These are phyloP conservation scores for Colletotrichum gigasporum DNA, from an alignment of 2,329 filamentous ascomycete species.

Conservation along the genomic window DNA sequence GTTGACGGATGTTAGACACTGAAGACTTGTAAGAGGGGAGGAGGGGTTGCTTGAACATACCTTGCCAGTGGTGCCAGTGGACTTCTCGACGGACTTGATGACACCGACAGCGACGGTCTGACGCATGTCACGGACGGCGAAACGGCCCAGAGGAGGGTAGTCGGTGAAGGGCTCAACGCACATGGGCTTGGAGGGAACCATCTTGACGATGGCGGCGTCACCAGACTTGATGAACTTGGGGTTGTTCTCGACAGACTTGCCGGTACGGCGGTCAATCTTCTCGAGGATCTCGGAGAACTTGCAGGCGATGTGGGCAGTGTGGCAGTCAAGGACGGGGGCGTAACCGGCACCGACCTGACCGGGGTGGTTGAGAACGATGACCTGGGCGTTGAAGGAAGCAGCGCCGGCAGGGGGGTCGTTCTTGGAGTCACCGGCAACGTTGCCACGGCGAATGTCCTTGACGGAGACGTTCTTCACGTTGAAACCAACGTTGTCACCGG, in stretches of 20 bases:
- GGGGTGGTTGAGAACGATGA: conserved; percentile 99
- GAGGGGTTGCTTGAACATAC: conserved; percentile 44
- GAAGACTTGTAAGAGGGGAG: conserved; percentile 36
- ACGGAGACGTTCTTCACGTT: conserved; percentile 99
- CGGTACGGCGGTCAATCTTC: conserved; percentile 99
- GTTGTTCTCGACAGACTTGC: conserved; percentile 89
- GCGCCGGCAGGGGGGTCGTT: conserved; percentile 92
- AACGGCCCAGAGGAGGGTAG: conserved; percentile 99
- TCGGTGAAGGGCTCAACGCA: conserved; percentile 99
- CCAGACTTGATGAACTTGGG: conserved; percentile 99
- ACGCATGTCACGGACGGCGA: conserved; percentile 99
- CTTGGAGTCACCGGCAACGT: conserved; percentile 99
- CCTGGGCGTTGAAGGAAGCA: conserved; percentile 98
- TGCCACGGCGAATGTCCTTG: conserved; percentile 99
- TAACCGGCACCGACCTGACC: conserved; percentile 99
- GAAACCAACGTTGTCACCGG: conserved; percentile 99
- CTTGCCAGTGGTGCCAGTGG: conserved; percentile 66
- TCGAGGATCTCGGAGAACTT: conserved; percentile 99
- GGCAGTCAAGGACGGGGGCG: conserved; percentile 98
- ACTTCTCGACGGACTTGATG: conserved; percentile 87
- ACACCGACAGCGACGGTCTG: conserved; percentile 93
- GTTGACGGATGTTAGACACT: background rate
- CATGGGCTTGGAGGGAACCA: conserved; percentile 99
- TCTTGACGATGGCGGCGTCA: conserved; percentile 99
- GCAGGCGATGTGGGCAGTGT: conserved; percentile 99